Evolutionary conservation across 2,329 filamentous ascomycete species (phyloP).

Genomic region (Bipolaris gigantea): DNA sequence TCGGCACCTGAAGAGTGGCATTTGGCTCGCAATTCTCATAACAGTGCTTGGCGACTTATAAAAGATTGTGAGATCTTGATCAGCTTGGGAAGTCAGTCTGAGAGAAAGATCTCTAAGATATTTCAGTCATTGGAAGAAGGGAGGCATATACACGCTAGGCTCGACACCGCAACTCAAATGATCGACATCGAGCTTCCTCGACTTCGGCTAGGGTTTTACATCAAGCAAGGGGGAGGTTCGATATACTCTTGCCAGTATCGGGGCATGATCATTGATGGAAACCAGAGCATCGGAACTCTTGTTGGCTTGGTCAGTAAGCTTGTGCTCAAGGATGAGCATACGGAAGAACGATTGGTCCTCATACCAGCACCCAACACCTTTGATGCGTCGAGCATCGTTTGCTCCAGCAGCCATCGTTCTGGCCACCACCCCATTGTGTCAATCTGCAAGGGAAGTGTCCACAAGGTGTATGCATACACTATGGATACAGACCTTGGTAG

Average conservation of each 20-base stretch:
- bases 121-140: constrained; percentile 23
- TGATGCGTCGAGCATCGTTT: constrained; percentile 14
- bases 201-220: constrained; percentile 17
- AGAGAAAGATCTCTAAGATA: constrained; percentile 2
- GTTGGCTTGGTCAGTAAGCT: constrained; percentile 31
- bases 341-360: constrained; percentile 40
- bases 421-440: constrained; percentile 20
- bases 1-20: constrained; percentile 13
- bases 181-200: constrained; percentile 22
- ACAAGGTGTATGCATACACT: constrained; percentile 49
- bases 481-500: constrained; percentile 56
- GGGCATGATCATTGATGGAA: constrained; percentile 29
- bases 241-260: constrained; percentile 32
- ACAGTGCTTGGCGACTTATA: constrained; percentile 18
- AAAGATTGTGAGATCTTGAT: constrained; percentile 10
- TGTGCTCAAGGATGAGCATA: constrained; percentile 16
- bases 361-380: constrained; percentile 29
- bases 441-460: constrained; percentile 15
- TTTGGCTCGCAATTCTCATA: constrained; percentile 12
- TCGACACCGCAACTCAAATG: constrained; percentile 1
- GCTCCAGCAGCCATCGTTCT: background rate
- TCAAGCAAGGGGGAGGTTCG: background rate
- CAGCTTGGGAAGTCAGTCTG: constrained; percentile 11
- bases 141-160: constrained; percentile 20
- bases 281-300: constrained; percentile 30